A percentile compares a stretch with the other conserved stretches of the same genome.
Conservation (phyloP, 345 rosid genomes). For the Dipteronia sinensis region DNA sequence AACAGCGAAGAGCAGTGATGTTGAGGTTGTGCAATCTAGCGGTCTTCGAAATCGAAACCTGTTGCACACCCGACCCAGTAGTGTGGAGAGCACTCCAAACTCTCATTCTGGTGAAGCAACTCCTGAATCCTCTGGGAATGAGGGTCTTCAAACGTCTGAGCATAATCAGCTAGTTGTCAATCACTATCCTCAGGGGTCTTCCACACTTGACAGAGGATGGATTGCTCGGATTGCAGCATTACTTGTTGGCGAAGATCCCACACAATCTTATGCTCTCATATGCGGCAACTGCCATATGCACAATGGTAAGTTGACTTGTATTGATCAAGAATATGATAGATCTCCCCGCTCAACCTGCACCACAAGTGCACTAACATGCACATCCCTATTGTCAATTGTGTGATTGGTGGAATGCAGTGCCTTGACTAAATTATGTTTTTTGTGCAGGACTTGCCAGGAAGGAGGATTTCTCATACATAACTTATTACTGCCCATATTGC, state of each 20-base stretch:
- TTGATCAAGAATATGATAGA: not conserved
- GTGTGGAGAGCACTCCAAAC: conserved; percentile 45
- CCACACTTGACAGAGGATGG: conserved; percentile 73
- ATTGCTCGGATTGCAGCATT: conserved; percentile 86
- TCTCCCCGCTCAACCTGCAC: not conserved
- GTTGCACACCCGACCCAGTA: conserved; percentile 42
- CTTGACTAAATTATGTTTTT: not conserved
- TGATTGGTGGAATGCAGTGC: not conserved
- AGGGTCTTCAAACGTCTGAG: conserved; percentile 43
- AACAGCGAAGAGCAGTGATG: conserved; percentile 63
- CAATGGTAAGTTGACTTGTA: conserved; percentile 58
- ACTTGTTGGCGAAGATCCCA: conserved; percentile 92
- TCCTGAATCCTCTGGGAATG: conserved; percentile 36
- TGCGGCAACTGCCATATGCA: conserved; percentile 96
- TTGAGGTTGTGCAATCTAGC: conserved; percentile 58
- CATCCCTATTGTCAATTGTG: not conserved
- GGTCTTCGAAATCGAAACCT: conserved; percentile 81
- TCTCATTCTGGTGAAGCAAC: conserved; percentile 46
- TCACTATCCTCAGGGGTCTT: conserved; percentile 54
- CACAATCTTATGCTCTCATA: conserved; percentile 89
- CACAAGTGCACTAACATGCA: not conserved
- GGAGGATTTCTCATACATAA: conserved; percentile 79
- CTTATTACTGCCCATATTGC: conserved; percentile 94
- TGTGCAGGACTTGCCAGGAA: conserved; percentile 76
- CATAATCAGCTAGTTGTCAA: conserved; percentile 60